A percentile compares a stretch with the other conserved stretches of the same genome.
Evolutionary conservation across 768 basidiomycete species (phyloP).

Genomic region (Coprinellus aureogranulatus): DNA sequence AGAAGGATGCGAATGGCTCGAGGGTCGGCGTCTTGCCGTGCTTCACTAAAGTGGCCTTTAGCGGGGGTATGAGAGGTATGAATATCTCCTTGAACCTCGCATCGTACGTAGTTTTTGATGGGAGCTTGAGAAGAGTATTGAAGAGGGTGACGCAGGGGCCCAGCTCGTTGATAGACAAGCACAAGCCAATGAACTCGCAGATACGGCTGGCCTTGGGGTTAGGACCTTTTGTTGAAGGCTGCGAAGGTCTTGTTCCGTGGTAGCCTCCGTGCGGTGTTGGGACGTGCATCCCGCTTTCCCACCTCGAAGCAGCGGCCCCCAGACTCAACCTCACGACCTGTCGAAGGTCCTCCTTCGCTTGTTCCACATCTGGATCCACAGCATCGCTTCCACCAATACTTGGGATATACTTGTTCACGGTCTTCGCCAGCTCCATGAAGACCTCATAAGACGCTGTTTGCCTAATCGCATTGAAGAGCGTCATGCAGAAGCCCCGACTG

Average conservation of each 20-base stretch:
- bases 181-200: neutral
- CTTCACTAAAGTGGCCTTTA: neutral
- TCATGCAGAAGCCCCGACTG: neutral
- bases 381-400: no score
- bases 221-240: no score
- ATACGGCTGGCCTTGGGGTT: neutral
- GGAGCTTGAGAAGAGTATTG: neutral
- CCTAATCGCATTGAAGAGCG: neutral
- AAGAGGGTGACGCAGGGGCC: neutral
- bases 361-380: no score
- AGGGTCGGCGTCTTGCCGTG: neutral
- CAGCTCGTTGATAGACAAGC: neutral
- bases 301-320: no score
- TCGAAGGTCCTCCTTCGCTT: no score
- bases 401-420: no score
- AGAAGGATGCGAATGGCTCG: neutral
- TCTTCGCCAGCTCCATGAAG: neutral
- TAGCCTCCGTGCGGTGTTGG: no score
- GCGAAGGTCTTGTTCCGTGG: no score
- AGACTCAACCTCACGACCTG: no score
- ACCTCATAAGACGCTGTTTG: neutral
- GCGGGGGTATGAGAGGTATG: neutral
- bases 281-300: no score
- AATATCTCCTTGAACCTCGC: neutral
- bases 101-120: neutral